phyloP scores from a whole-genome alignment of 495 filamentous ascomycete species.

The Penicillium crystallinum region DNA sequence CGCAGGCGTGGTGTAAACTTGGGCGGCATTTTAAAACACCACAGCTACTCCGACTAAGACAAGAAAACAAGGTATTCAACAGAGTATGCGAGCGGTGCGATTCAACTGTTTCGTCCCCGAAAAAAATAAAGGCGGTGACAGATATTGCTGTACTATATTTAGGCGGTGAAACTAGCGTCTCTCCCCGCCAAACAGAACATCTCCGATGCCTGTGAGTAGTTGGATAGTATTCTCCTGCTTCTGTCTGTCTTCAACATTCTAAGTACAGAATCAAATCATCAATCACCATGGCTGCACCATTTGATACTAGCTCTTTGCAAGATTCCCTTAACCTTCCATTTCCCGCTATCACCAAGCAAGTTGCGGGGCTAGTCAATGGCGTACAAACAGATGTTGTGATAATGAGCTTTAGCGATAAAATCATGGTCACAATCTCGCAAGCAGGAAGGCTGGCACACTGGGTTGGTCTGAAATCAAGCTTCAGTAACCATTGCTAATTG shows the following conservation, averaged over 20 bases:
- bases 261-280: not conserved
- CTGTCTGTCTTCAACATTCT: not conserved
- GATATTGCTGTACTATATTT: slow-evolving; percentile 11
- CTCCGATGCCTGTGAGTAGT: not conserved
- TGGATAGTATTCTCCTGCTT: not conserved
- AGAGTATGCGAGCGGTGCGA: not conserved
- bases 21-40: slow-evolving; percentile 49
- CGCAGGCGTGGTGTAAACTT: slow-evolving; percentile 75
- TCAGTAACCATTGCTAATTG: slow-evolving; percentile 8
- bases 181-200: slow-evolving; percentile 13
- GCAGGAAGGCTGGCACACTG: slow-evolving; percentile 84
- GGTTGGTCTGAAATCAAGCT: slow-evolving; percentile 47
- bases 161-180: slow-evolving; percentile 12
- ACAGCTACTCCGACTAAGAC: slow-evolving; percentile 11
- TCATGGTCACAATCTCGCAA: slow-evolving; percentile 85
- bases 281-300: slow-evolving; percentile 27
- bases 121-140: slow-evolving; percentile 27
- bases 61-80: slow-evolving; percentile 11
- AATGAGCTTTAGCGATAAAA: slow-evolving; percentile 81
- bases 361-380: slow-evolving; percentile 58
- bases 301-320: slow-evolving; percentile 29
- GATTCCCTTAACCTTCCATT: slow-evolving; percentile 51
- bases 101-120: slow-evolving; percentile 15
- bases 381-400: slow-evolving; percentile 65
- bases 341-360: slow-evolving; percentile 69